phyloP scores from a whole-genome alignment of 2,329 filamentous ascomycete species.

The Nigrospora osmanthi region DNA sequence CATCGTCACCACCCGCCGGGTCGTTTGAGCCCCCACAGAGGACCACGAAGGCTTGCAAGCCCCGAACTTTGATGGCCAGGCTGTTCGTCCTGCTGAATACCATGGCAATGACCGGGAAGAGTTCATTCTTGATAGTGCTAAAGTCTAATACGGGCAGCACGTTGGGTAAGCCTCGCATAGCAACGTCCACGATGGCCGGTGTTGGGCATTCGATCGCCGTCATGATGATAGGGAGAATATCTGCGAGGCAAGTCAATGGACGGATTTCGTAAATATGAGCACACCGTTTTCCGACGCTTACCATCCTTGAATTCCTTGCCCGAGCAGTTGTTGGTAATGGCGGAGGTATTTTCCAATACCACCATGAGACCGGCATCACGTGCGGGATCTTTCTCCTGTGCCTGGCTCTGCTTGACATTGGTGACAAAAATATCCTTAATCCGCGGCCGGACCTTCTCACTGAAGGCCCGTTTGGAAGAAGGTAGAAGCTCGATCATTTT shows the following conservation, averaged over 20 bases:
- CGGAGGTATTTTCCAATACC: slow-evolving; percentile 72
- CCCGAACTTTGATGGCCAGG: slow-evolving; percentile 88
- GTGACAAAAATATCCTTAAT: slow-evolving; percentile 76
- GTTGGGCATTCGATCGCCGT: slow-evolving; percentile 82
- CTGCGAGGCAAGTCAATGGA: slow-evolving; percentile 33
- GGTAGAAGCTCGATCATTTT: slow-evolving; percentile 77
- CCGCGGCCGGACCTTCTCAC: slow-evolving; percentile 77
- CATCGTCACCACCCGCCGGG: slow-evolving; percentile 50
- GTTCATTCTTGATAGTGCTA: slow-evolving; percentile 91
- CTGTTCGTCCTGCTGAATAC: slow-evolving; percentile 93
- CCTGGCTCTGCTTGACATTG: slow-evolving; percentile 45
- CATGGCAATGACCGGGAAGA: slow-evolving; percentile 83
- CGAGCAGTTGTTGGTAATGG: slow-evolving; percentile 72
- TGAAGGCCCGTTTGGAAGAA: slow-evolving; percentile 68
- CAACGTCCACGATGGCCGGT: slow-evolving; percentile 80
- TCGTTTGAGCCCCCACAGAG: slow-evolving; percentile 71
- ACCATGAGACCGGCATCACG: slow-evolving; percentile 90
- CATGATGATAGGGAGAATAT: slow-evolving; percentile 80
- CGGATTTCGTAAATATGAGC: slow-evolving; percentile 1
- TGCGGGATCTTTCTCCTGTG: slow-evolving; percentile 68
- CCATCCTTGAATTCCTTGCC: slow-evolving; percentile 94
- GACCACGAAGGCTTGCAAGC: slow-evolving; percentile 81
- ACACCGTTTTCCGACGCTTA: slow-evolving; percentile 29
- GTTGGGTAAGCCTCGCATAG: slow-evolving; percentile 67
- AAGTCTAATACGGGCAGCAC: slow-evolving; percentile 90